Evolutionary conservation across 2,329 filamentous ascomycete genomes (phyloP).

Genomic region (Phyllosticta capitalensis): DNA sequence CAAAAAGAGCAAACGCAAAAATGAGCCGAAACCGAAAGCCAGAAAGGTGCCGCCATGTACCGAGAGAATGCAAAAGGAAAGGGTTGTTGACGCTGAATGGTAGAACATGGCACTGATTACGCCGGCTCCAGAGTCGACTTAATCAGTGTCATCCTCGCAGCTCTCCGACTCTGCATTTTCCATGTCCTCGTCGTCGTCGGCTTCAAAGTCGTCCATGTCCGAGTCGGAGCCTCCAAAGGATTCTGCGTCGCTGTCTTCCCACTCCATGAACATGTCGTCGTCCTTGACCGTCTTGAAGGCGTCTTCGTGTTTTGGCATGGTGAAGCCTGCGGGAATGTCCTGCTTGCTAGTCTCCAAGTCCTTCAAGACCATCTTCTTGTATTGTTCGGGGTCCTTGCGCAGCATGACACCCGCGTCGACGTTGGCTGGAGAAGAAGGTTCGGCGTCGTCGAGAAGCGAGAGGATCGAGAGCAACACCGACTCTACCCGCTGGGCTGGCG

Average conservation of each 20-base stretch:
- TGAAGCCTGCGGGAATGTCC: slow-evolving; percentile 70
- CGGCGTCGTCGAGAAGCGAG: slow-evolving; percentile 84
- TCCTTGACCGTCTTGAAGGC: slow-evolving; percentile 54
- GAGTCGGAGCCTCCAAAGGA: slow-evolving; percentile 60
- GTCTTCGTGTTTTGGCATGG: slow-evolving; percentile 66
- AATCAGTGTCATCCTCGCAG: slow-evolving; percentile 40
- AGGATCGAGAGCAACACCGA: slow-evolving; percentile 89
- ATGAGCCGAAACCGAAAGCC: background rate
- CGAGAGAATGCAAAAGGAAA: background rate
- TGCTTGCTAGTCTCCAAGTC: slow-evolving; percentile 64
- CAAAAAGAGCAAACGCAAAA: background rate
- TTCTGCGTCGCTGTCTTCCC: slow-evolving; percentile 42
- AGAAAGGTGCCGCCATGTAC: background rate
- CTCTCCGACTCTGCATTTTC: slow-evolving; percentile 42
- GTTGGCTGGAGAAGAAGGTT: slow-evolving; percentile 88
- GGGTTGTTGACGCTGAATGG: background rate
- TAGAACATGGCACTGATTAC: background rate
- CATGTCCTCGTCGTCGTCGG: slow-evolving; percentile 49
- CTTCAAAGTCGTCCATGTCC: slow-evolving; percentile 29
- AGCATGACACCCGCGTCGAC: slow-evolving; percentile 86
- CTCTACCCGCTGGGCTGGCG: slow-evolving; percentile 85
- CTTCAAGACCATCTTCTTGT: slow-evolving; percentile 58
- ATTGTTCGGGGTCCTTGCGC: slow-evolving; percentile 60
- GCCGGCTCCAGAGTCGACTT: slow-evolving; percentile 14
- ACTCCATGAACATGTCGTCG: slow-evolving; percentile 50